These are phyloP conservation scores for Acorus calamus DNA, from an alignment of 106 monocot genomes.

Conservation along the genomic window DNA sequence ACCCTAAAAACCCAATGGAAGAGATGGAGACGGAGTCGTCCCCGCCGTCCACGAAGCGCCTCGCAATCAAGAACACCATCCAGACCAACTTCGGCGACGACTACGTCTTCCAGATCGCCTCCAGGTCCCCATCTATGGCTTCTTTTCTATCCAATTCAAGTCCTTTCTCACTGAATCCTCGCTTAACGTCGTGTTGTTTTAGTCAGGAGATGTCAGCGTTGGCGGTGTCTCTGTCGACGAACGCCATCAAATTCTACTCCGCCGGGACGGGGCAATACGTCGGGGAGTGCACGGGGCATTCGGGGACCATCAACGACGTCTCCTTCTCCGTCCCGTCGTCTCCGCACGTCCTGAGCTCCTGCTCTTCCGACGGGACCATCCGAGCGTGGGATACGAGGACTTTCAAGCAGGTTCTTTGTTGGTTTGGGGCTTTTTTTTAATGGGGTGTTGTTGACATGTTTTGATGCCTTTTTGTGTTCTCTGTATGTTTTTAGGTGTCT, in stretches of 20 bases:
- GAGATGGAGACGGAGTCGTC: slow-evolving; percentile 20
- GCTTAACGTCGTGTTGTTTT: neutral
- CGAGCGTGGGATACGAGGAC: slow-evolving; percentile 85
- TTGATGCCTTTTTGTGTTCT: neutral
- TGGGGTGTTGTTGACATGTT: neutral
- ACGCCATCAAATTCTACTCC: slow-evolving; percentile 82
- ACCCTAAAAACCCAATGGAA: too few relatives aligned
- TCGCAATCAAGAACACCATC: slow-evolving; percentile 64
- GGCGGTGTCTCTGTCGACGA: slow-evolving; percentile 81
- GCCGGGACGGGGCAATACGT: slow-evolving; percentile 69
- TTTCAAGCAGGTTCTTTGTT: slow-evolving; percentile 61
- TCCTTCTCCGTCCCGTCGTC: slow-evolving; percentile 52
- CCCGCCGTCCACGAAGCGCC: slow-evolving; percentile 31
- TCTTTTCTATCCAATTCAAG: neutral
- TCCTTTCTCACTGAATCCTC: neutral
- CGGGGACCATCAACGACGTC: slow-evolving; percentile 63
- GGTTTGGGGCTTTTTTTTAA: neutral
- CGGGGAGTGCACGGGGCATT: slow-evolving; percentile 80
- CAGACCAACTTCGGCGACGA: slow-evolving; percentile 92
- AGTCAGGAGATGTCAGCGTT: slow-evolving; percentile 65
- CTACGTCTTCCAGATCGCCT: slow-evolving; percentile 87
- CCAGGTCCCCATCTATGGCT: slow-evolving; percentile 34
- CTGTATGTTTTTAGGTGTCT: slow-evolving; percentile 43
- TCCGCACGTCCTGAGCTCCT: slow-evolving; percentile 55
- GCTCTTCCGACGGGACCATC: slow-evolving; percentile 85